Evolutionary conservation across 176 grass and related monocot genomes (phyloP).

Genomic region (Eremochloa ophiuroides): DNA sequence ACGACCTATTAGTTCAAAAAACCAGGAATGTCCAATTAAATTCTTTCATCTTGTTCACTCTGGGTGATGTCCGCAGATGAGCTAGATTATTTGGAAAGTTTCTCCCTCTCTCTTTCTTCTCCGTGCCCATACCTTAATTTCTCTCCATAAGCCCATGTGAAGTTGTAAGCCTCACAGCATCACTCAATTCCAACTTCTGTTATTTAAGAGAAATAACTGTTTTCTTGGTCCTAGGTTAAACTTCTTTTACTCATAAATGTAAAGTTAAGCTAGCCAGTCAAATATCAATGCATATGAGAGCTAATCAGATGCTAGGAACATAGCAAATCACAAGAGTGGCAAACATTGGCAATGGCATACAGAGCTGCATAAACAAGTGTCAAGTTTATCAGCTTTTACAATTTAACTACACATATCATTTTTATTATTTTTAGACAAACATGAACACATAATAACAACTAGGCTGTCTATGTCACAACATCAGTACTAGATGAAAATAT

Average conservation of each 20-base stretch:
- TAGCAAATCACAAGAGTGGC: background rate
- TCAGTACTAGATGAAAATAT: background rate
- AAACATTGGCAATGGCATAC: background rate
- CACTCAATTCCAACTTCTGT: background rate
- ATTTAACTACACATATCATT: background rate
- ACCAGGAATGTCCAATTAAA: background rate
- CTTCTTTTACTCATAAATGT: constrained; percentile 5
- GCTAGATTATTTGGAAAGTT: background rate
- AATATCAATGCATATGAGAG: background rate
- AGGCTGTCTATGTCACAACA: background rate
- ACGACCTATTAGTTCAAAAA: background rate
- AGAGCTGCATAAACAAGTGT: background rate
- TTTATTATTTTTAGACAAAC: background rate
- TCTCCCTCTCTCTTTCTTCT: background rate
- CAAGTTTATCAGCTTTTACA: background rate
- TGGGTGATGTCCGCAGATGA: background rate
- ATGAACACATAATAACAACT: background rate
- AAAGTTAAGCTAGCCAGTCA: background rate
- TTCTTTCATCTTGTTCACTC: background rate
- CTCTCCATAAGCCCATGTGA: background rate
- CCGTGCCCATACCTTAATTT: background rate
- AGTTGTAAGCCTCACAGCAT: background rate
- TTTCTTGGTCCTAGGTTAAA: background rate
- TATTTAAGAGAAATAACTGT: background rate
- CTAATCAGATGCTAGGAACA: background rate